Evolutionary conservation across 139 green algal genomes (phyloP), one percentile per base, ranked within the genome.

Genomic region (Tetradesmus lagerheimii): DNA sequence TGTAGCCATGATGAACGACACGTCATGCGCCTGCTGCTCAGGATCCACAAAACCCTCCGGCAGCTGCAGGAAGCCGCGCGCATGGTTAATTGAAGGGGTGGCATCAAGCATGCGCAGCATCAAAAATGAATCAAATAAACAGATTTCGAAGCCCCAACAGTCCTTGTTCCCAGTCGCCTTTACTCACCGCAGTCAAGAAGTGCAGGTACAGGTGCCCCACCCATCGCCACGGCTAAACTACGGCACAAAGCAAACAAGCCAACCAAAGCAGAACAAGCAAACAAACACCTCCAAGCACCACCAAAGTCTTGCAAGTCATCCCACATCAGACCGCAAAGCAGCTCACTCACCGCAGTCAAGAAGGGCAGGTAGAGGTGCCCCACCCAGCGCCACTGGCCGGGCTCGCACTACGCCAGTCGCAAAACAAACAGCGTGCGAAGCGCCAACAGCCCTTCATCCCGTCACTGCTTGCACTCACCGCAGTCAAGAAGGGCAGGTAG

Each of bases 141-240:
- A n/a, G n/a, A n/a, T n/a, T n/a, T n/a, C n/a, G n/a, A n/a, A n/a
- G n/a, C n/a, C n/a, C n/a, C n/a, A n/a, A n/a, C n/a, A n/a, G n/a
- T n/a, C n/a, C n/a, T n/a, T n/a, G n/a, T 4, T 50, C 8, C 43
- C 43, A 50, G 43, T 14, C 5, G 43, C 43, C 4, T 5, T 20
- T 2, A 80, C 80, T 34, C 45, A 86, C 45, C 43, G 45, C 31
- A 27, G 80, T 86, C 12, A 75, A 29, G 16, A 71, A 86, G 45
- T 45, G 80, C 80, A 86, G n/a, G 80, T 86, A 86, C 80, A 86
- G 45, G 45, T 86, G 80, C 16, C 39, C 80, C 15, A 86, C 29
- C 80, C 80, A 86, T 25, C 80, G 37, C 80, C 80, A 86, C 18
- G 43, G 4, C 43, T 50, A n/a, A 43, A 75, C 43, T 50, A 50